phyloP scores from a whole-genome alignment of 257 asterid species.

The Ligustrum vulgare region DNA sequence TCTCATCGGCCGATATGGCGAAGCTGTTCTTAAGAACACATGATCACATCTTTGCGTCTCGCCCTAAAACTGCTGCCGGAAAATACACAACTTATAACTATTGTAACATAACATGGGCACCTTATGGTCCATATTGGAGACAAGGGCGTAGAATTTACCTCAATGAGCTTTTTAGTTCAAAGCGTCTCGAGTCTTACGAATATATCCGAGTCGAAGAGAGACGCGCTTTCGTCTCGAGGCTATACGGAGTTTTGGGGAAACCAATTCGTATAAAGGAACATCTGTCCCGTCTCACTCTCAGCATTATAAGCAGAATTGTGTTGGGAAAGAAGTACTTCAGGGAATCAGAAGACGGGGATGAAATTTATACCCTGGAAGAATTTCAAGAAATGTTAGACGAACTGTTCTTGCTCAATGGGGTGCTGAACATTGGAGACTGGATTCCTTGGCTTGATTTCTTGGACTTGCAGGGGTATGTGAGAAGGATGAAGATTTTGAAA shows the following conservation, averaged over 20 bases:
- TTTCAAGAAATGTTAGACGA: too few relatives aligned
- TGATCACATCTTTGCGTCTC: too few relatives aligned
- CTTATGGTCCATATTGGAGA: too few relatives aligned
- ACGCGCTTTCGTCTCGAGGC: conserved; percentile 17
- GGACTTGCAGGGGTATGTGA: too few relatives aligned
- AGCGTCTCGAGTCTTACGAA: conserved; percentile 49
- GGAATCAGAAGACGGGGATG: background rate
- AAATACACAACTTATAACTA: too few relatives aligned
- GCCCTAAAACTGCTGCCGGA: too few relatives aligned
- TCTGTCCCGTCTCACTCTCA: conserved; percentile 37
- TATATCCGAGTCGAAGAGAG: conserved; percentile 46
- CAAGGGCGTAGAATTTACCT: conserved; percentile 49
- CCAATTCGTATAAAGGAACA: conserved; percentile 24
- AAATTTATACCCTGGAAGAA: conserved; percentile 37
- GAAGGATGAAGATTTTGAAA: too few relatives aligned
- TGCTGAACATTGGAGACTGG: too few relatives aligned
- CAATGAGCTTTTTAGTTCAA: conserved; percentile 46
- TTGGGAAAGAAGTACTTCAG: conserved; percentile 32
- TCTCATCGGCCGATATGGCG: too few relatives aligned
- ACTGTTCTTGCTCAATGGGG: too few relatives aligned
- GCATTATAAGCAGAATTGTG: conserved; percentile 50
- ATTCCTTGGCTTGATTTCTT: too few relatives aligned
- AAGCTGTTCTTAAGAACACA: conserved; percentile 38
- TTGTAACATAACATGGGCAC: too few relatives aligned
- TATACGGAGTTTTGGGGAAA: conserved; percentile 11